Evolutionary conservation across 148 eudicot genomes (phyloP), one percentile per base, ranked within the genome.

Genomic region (Rhododendron williamsianum): DNA sequence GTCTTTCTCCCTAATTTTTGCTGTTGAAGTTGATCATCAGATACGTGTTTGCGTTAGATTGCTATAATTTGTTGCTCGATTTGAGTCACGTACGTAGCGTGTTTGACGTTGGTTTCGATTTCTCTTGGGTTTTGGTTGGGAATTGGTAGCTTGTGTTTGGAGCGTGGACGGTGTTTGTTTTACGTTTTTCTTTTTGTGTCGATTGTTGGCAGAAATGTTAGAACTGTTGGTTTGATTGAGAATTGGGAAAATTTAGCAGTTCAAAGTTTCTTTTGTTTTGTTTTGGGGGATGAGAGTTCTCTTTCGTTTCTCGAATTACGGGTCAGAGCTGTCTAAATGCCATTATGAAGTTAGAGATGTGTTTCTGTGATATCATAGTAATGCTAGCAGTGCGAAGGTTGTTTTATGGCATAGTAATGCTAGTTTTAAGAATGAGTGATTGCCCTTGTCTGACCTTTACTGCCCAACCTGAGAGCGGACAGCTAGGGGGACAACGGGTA

Each of bases 41-140:
- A 49, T 33, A 0, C 21, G 15, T 67, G 76, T 16, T 43, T 27
- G 79, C 19, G 25, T 71, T 41, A 2, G 30, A 72, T 19, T 15
- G 8, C 43, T 48, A 6, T 45, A 21, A 83, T 84, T 51, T 49
- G 18, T 83, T 48, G 85, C n/a, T 49, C 36, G 86, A 84, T 52
- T 74, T 84, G 30, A 10, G 46, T 52, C 56, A 7, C 43, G 36
- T 35, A 2, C 21, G 71, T 36, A 41, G 38, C 79, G 85, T 43
- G 21, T 73, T 27, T 80, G 65, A 10, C 30, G n/a, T 33, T 84
- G 46, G n/a, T 54, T 65, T 82, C 54, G 45, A 35, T 36, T 81
- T 58, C 49, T 13, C 80, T 12, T 51, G 12, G 78, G 65, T 48
- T 83, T 83, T 49, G 46, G 21, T 49, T 48, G 41, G 76, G 78